Conservation (phyloP, 2,329 filamentous ascomycete species). For the Phialophora verrucosa region DNA sequence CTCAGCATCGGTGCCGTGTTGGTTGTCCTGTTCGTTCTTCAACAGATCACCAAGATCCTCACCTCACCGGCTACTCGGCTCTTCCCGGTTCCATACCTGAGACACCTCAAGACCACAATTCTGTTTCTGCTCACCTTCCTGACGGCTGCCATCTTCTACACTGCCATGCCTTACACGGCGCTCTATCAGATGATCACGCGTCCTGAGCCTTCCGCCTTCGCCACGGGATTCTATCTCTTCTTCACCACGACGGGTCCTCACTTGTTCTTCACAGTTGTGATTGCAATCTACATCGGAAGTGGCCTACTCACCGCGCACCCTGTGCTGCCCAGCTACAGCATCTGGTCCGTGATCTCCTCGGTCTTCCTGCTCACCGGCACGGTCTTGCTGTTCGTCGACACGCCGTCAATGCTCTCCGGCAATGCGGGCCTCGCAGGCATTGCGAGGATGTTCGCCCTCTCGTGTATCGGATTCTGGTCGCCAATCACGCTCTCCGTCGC, state of each 20-base stretch:
- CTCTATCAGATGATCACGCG: slow-evolving; percentile 32
- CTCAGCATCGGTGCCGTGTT: slow-evolving; percentile 16
- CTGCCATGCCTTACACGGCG: slow-evolving; percentile 24
- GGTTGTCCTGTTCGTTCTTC: slow-evolving; percentile 22
- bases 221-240: slow-evolving; percentile 29
- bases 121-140: slow-evolving; percentile 28
- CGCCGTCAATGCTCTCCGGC: slow-evolving; percentile 1
- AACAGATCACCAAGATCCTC: slow-evolving; percentile 20
- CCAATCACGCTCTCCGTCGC: slow-evolving; percentile 27
- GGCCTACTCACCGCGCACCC: slow-evolving; percentile 26
- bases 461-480: slow-evolving; percentile 33
- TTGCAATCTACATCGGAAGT: slow-evolving; percentile 29
- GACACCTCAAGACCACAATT: slow-evolving; percentile 23
- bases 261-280: slow-evolving; percentile 22
- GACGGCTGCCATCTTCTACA: slow-evolving; percentile 24
- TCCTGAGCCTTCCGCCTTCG: slow-evolving; percentile 18
- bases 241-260: slow-evolving; percentile 28
- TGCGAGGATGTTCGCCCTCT: slow-evolving; percentile 26
- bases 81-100: slow-evolving; percentile 24
- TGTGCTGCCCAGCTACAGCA: slow-evolving; percentile 23
- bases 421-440: slow-evolving; percentile 1
- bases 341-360: slow-evolving; percentile 28
- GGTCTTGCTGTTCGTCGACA: slow-evolving; percentile 25
- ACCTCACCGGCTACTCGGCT: slow-evolving; percentile 16
- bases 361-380: slow-evolving; percentile 29